Evolutionary conservation across 805 yeast genomes (phyloP), one percentile per base, ranked within the genome.

Genomic region (Wickerhamomyces bisporus): DNA sequence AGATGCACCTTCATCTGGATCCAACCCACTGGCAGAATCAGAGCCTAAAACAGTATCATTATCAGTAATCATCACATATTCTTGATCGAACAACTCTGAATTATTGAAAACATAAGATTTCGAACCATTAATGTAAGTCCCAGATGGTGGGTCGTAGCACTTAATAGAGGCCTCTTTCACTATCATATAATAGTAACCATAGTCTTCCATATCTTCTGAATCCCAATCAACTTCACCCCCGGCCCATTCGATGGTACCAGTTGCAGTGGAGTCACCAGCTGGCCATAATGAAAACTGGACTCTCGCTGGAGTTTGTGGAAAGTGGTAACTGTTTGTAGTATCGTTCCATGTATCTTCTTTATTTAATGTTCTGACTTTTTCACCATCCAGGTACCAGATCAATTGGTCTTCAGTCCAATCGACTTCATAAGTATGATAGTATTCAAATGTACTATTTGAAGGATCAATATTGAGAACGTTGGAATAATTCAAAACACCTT

Each of bases 161-260:
- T 75, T 70, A 34, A 88, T 72, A 13, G 71, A 66, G 26, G 86
- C 68, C 32, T 73, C 70, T 51, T 79, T 68, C 33, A 89, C 52
- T 41, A 73, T 69, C 20, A 84, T 79, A 57, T 78, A 86, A 65
- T 75, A 81, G 66, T 88, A 89, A n/a, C 97, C 96, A 36, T 80
- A 75, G 40, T 82, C 66, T 43, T 68, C 52, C 41, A 88, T 74
- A 61, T 87, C 96, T 3, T 68, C 57, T 12, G 89, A 73, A 58
- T 81, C 62, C 97, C 97, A 89, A 65, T 86, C 69, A 44, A 89
- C 77, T 21, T 46, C 67, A 64, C 97, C 97, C 64, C 96, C 96
- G 26, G 95, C 85, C 89, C 89, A 88, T 40, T 70, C 82, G 44
- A 75, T 68, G 12, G 88, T 81, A 68, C 89, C 89, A 20, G 52